Conservation (phyloP, 768 basidiomycete species). For the Hydnum rufescens region DNA sequence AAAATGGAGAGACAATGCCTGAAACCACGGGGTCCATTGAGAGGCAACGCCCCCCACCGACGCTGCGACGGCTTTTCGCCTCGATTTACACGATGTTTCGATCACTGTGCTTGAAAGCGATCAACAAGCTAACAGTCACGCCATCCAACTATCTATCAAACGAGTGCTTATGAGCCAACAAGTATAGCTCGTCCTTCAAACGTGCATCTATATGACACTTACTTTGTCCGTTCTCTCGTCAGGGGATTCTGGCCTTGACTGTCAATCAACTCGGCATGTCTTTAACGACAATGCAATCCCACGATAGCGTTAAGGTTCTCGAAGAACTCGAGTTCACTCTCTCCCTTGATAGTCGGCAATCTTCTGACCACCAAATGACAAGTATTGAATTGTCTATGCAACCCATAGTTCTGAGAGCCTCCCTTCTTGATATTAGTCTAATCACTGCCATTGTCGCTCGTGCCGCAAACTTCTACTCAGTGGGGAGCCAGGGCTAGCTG, state of each 20-base stretch:
- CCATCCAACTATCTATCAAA: slow-evolving; percentile 66
- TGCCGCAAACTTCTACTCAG: slow-evolving; percentile 56
- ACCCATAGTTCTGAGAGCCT: slow-evolving; percentile 83
- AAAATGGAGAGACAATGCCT: slow-evolving; percentile 3
- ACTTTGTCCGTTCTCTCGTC: slow-evolving; percentile 3
- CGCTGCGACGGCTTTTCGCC: slow-evolving; percentile 35
- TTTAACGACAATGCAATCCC: slow-evolving; percentile 59
- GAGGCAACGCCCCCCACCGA: not conserved
- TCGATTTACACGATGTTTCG: slow-evolving; percentile 81
- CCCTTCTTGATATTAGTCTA: slow-evolving; percentile 80
- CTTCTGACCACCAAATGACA: slow-evolving; percentile 47
- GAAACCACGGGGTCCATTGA: slow-evolving; percentile 8
- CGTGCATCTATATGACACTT: not conserved
- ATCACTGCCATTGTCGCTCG: slow-evolving; percentile 75
- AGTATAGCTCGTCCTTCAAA: slow-evolving; percentile 27
- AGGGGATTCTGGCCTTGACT: slow-evolving; percentile 69
- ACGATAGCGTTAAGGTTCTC: slow-evolving; percentile 76
- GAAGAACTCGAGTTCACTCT: slow-evolving; percentile 82
- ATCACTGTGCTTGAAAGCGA: slow-evolving; percentile 80
- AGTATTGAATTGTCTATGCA: slow-evolving; percentile 66
- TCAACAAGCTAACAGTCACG: slow-evolving; percentile 53
- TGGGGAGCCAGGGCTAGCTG: slow-evolving; percentile 12
- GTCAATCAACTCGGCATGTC: slow-evolving; percentile 84
- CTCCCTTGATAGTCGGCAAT: slow-evolving; percentile 68
- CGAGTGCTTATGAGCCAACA: slow-evolving; percentile 83